Evolutionary conservation across 257 asterid genomes (phyloP), one percentile per base, ranked within the genome.

Genomic region (Gardenia jasminoides): DNA sequence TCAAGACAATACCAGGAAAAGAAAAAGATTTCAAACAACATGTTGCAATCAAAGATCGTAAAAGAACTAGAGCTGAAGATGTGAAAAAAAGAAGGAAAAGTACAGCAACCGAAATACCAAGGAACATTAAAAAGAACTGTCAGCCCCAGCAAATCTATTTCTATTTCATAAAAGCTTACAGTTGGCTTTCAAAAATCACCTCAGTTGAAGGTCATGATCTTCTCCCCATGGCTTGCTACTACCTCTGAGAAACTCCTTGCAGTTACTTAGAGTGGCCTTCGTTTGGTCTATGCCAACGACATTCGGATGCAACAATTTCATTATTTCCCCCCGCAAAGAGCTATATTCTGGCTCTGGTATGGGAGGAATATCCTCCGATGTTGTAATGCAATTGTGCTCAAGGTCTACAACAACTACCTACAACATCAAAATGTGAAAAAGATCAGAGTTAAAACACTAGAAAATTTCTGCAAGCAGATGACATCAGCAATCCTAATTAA

Each of bases 351-450:
- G 99, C 85, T 94, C 99, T 52, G 99, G 99, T 82, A 90, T 80
- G 72, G 90, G 88, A 84, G 99, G 99, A 84, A 94, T 94, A 36
- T 94, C 99, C 89, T 93, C 99, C 8, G 99, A 70, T 68, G 99
- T 94, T 73, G 93, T 90, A 80, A 93, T 89, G 86, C 85, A 88
- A 89, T 94, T 93, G 84, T 88, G 98, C 83, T 90, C 98, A 83
- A 94, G 98, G 87, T 94, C 96, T 79, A 94, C 99, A 83, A 94
- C 90, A 22, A 94, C 99, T 62, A 94, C 99, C 99, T 94, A 87
- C 89, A 87, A 82, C 72, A 82, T 72, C 78, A 65, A 67, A 54
- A 36, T 74, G 73, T 74, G 65, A 46, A 61, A 79, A 73, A 59
- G 44, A 61, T 78, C 79, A 84, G 75, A 78, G 19, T 68, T 77